These are phyloP conservation scores for Acer saccharum DNA, from an alignment of 345 rosid species.

Conservation along the genomic window DNA sequence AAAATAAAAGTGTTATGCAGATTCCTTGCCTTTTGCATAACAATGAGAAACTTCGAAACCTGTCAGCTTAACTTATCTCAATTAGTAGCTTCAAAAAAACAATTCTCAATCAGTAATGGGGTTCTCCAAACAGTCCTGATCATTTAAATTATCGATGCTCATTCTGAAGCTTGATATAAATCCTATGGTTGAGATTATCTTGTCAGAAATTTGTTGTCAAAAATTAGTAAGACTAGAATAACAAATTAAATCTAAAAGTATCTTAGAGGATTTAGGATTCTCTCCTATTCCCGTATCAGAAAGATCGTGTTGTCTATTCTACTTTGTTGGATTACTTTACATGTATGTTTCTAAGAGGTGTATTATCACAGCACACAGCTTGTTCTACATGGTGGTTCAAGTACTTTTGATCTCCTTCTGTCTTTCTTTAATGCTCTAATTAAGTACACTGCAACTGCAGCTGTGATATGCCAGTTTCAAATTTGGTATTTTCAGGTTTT, in stretches of 20 bases:
- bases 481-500: not conserved
- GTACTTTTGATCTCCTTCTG: not conserved
- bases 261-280: not conserved
- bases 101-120: not conserved
- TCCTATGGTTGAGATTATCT: not conserved
- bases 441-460: not conserved
- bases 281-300: not conserved
- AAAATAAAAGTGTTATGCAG: not conserved
- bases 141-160: not conserved
- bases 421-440: not conserved
- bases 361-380: not conserved
- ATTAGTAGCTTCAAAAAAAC: not conserved
- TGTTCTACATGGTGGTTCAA: not conserved
- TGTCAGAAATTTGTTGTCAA: not conserved
- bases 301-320: not conserved
- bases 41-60: conserved; percentile 1
- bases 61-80: not conserved
- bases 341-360: not conserved
- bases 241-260: not conserved
- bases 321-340: not conserved
- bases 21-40: not conserved
- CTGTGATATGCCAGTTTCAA: not conserved
- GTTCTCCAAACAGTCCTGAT: not conserved
- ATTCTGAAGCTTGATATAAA: not conserved
- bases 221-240: not conserved